A percentile compares a stretch with the other conserved stretches of the same genome.
phyloP scores from a whole-genome alignment of 2,329 filamentous ascomycete species.

The Aureobasidium namibiae region DNA sequence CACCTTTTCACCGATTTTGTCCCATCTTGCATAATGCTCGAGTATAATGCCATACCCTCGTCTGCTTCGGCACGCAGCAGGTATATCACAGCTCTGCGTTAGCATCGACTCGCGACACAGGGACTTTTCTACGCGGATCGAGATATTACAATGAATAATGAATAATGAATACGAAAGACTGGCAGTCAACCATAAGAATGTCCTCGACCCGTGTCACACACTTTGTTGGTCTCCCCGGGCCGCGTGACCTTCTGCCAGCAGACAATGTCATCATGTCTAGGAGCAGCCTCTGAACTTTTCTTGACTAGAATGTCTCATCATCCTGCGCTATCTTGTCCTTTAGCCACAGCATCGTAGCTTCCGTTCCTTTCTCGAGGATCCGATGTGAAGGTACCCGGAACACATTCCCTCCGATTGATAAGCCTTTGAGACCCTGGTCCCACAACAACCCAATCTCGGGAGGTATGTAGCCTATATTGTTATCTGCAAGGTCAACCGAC shows the following conservation, averaged over 20 bases:
- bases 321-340: constrained; percentile 59
- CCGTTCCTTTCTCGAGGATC: constrained; percentile 77
- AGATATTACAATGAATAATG: not conserved
- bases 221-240: not conserved
- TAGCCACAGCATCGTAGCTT: constrained; percentile 73
- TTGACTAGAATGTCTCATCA: constrained; percentile 15
- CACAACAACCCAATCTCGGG: constrained; percentile 72
- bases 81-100: not conserved
- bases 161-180: not conserved
- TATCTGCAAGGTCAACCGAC: constrained; percentile 72
- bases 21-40: no score
- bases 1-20: not conserved
- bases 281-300: not conserved
- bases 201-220: not conserved
- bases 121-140: not conserved
- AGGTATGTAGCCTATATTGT: constrained; percentile 75
- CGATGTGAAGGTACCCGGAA: constrained; percentile 83
- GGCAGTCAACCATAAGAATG: not conserved
- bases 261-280: not conserved
- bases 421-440: constrained; percentile 52
- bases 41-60: not conserved
- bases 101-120: not conserved
- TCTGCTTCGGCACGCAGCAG: not conserved
- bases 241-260: constrained; percentile 5
- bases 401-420: constrained; percentile 76